These are phyloP conservation scores for Dioszegia crocea DNA, from an alignment of 768 basidiomycete genomes.

Conservation along the genomic window DNA sequence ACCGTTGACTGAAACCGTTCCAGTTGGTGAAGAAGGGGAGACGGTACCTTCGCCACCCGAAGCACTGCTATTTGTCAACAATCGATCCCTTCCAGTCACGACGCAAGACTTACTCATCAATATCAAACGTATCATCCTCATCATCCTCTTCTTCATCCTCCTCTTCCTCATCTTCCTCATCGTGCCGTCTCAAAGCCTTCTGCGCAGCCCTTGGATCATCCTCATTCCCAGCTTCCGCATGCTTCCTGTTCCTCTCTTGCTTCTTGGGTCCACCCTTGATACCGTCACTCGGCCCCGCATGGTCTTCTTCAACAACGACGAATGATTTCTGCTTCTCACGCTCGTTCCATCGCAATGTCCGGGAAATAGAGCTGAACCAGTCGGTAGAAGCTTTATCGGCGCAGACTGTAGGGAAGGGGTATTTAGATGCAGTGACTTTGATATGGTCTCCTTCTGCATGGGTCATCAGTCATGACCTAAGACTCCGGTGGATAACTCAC, in stretches of 20 bases:
- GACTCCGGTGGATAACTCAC: slow-evolving; percentile 55
- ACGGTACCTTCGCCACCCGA: slow-evolving; percentile 56
- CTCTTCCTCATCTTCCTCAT: slow-evolving; percentile 51
- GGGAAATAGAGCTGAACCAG: slow-evolving; percentile 96
- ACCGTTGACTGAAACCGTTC: no score
- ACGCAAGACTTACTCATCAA: slow-evolving; percentile 62
- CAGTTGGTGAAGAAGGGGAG: slow-evolving; percentile 15
- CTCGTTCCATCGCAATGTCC: slow-evolving; percentile 99
- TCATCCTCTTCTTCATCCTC: slow-evolving; percentile 61
- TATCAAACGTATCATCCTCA: slow-evolving; percentile 80
- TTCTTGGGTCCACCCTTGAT: slow-evolving; percentile 17
- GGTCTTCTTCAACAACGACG: slow-evolving; percentile 90
- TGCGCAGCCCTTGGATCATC: neutral
- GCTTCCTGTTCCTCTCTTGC: slow-evolving; percentile 16
- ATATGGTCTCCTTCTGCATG: slow-evolving; percentile 98
- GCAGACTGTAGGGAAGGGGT: slow-evolving; percentile 97
- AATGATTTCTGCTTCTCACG: slow-evolving; percentile 97
- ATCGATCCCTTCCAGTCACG: no score
- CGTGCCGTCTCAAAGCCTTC: slow-evolving; percentile 26
- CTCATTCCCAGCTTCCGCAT: slow-evolving; percentile 6
- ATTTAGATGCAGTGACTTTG: slow-evolving; percentile 93
- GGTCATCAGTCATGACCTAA: slow-evolving; percentile 9
- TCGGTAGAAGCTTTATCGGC: slow-evolving; percentile 96
- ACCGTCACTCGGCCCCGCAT: slow-evolving; percentile 36
- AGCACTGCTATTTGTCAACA: slow-evolving; percentile 49